Evolutionary conservation across 371 early-diverging fungal genomes (phyloP).

Genomic region (Apophysomyces elegans): DNA sequence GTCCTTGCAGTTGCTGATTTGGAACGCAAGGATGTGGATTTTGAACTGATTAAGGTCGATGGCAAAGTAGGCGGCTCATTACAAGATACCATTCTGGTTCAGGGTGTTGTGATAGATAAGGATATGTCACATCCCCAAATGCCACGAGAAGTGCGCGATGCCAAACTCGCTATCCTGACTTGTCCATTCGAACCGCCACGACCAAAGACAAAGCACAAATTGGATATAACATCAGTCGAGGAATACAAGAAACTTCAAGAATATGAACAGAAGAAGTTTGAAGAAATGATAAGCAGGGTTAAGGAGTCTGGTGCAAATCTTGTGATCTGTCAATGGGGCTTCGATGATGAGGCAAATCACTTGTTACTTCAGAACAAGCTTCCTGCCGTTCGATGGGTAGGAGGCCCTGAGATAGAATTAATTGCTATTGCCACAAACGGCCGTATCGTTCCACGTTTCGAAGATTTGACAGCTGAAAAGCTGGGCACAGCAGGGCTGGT

Average conservation of each 20-base stretch:
- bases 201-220: slow-evolving; percentile 99
- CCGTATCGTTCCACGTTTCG: slow-evolving; percentile 98
- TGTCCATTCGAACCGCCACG: slow-evolving; percentile 99
- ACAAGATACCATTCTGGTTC: slow-evolving; percentile 89
- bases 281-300: slow-evolving; percentile 94
- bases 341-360: slow-evolving; percentile 99
- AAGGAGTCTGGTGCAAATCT: slow-evolving; percentile 97
- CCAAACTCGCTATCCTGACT: slow-evolving; percentile 97
- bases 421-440: slow-evolving; percentile 99
- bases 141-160: slow-evolving; percentile 94
- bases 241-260: slow-evolving; percentile 94
- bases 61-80: slow-evolving; percentile 97
- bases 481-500: slow-evolving; percentile 94
- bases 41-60: slow-evolving; percentile 98
- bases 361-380: slow-evolving; percentile 96
- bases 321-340: slow-evolving; percentile 99
- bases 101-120: slow-evolving; percentile 98
- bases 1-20: slow-evolving; percentile 96
- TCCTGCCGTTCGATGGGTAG: slow-evolving; percentile 99
- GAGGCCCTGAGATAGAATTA: slow-evolving; percentile 98
- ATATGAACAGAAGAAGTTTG: slow-evolving; percentile 96
- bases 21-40: slow-evolving; percentile 98
- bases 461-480: slow-evolving; percentile 91
- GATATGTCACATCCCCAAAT: slow-evolving; percentile 99
- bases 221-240: slow-evolving; percentile 95